A percentile compares a stretch with the other conserved stretches of the same genome.
These are phyloP conservation scores for Paracorniculantispora psalliotae DNA, from an alignment of 2,329 filamentous ascomycete genomes.

Conservation along the genomic window DNA sequence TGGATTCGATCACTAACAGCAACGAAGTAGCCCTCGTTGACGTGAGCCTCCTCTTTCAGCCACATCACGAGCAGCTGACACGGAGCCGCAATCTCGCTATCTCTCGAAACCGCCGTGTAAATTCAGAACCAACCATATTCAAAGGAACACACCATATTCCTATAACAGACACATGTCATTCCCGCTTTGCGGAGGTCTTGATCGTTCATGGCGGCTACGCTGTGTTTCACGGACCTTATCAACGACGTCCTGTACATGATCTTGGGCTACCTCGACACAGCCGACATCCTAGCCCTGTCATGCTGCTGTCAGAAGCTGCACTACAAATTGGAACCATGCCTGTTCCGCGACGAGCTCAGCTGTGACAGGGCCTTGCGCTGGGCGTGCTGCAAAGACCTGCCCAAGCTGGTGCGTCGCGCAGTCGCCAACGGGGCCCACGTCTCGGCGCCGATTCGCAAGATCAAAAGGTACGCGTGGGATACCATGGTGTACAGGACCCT, in stretches of 20 bases:
- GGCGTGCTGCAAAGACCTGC: conserved; percentile 6
- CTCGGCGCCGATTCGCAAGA: background rate
- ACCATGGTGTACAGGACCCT: background rate
- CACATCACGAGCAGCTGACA: conserved; percentile 2
- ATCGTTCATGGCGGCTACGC: background rate
- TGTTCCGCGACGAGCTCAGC: background rate
- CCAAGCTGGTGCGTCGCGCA: background rate
- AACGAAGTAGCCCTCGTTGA: background rate
- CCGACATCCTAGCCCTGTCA: background rate
- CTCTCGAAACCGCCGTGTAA: background rate
- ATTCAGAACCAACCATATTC: background rate
- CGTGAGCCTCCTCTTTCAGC: background rate
- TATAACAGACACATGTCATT: background rate
- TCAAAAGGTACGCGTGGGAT: background rate
- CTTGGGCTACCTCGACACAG: background rate
- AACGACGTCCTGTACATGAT: conserved; percentile 4
- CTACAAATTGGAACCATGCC: background rate
- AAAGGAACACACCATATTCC: background rate
- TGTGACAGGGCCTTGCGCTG: conserved; percentile 1
- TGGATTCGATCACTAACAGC: background rate
- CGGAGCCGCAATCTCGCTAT: background rate
- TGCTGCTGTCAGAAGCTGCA: background rate
- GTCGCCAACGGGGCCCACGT: background rate
- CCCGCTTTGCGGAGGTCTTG: background rate
- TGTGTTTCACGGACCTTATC: background rate